phyloP scores from a whole-genome alignment of 257 asterid genomes.

The Nicotiana sylvestris region DNA sequence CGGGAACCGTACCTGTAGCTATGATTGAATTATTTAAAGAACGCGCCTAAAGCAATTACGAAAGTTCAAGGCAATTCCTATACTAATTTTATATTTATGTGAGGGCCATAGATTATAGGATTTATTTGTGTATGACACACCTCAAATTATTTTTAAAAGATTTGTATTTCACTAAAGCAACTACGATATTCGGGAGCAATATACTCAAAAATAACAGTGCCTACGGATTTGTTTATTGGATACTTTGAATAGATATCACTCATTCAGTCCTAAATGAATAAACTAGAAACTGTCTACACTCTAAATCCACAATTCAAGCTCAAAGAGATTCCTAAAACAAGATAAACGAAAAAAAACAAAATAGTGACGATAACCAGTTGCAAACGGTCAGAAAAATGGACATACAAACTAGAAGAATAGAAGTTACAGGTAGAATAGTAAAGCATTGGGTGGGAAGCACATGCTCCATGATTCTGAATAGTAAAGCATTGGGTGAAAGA shows the following conservation, averaged over 20 bases:
- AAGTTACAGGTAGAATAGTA: background rate
- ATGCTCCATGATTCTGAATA: constrained; percentile 35
- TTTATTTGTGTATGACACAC: too few relatives aligned
- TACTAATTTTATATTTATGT: too few relatives aligned
- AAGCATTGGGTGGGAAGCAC: constrained; percentile 62
- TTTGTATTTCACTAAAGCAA: too few relatives aligned
- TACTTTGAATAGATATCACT: background rate
- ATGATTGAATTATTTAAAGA: too few relatives aligned
- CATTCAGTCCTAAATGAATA: background rate
- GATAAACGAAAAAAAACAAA: background rate
- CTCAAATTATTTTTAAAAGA: too few relatives aligned
- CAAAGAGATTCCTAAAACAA: background rate
- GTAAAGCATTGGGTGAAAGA: background rate
- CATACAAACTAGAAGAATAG: background rate
- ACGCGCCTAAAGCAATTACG: too few relatives aligned
- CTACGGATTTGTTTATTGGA: background rate
- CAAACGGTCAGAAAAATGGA: background rate
- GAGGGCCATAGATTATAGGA: too few relatives aligned
- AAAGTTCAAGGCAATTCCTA: too few relatives aligned
- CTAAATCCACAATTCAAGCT: background rate
- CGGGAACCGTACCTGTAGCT: too few relatives aligned
- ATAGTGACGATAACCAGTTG: background rate
- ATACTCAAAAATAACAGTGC: background rate
- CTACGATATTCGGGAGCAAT: background rate
- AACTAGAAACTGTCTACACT: background rate